These are phyloP conservation scores for Holtermannia corniformis DNA, from an alignment of 768 basidiomycete genomes.

Conservation along the genomic window DNA sequence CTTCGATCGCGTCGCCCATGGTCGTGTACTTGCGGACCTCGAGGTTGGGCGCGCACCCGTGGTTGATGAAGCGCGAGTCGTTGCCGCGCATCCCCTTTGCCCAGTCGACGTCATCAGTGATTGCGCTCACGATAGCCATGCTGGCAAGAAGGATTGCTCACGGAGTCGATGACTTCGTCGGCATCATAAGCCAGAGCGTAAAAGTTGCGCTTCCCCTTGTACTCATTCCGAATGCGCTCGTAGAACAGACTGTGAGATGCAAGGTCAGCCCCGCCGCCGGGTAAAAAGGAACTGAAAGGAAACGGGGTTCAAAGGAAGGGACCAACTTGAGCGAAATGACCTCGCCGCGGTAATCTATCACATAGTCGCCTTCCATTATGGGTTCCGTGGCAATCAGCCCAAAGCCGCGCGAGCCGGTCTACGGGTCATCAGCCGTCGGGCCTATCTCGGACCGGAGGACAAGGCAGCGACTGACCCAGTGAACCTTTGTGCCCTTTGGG, in stretches of 20 bases:
- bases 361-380: constrained; percentile 39
- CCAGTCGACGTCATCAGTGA: not conserved
- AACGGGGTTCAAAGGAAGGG: not conserved
- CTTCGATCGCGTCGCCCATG: constrained; percentile 38
- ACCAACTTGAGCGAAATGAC: constrained; percentile 9
- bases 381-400: constrained; percentile 35
- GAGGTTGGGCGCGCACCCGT: constrained; percentile 42
- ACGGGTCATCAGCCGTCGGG: not conserved
- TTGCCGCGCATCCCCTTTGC: constrained; percentile 40
- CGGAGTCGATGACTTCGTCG: constrained; percentile 44
- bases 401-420: constrained; percentile 42
- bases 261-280: constrained; percentile 1
- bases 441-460: not conserved
- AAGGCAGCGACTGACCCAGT: constrained; percentile 29
- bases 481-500: constrained; percentile 28
- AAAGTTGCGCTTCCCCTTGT: constrained; percentile 35
- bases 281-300: no score
- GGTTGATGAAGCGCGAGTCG: constrained; percentile 43
- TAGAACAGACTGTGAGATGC: constrained; percentile 26
- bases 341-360: constrained; percentile 43
- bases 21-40: constrained; percentile 41
- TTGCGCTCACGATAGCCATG: not conserved
- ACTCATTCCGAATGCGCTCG: constrained; percentile 30
- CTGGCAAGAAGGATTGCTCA: constrained; percentile 7
- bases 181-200: constrained; percentile 44